Evolutionary conservation across 352 stramenopile genomes (phyloP).

Genomic region (Paralagenidium karlingii): DNA sequence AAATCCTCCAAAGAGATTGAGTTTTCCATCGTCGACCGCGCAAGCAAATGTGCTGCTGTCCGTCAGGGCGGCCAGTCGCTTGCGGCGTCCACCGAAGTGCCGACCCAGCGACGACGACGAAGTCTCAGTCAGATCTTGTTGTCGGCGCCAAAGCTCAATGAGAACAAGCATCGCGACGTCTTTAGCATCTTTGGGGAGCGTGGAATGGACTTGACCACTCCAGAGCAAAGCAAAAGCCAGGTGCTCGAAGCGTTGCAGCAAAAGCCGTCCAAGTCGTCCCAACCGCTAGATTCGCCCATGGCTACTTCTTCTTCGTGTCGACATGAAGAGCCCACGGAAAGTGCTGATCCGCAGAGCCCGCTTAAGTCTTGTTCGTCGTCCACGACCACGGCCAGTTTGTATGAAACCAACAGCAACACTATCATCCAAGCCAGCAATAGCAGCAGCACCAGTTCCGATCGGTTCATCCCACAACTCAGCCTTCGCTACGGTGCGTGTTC

Average conservation of each 20-base stretch:
- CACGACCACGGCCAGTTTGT: slow-evolving; percentile 48
- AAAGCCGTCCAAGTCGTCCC: slow-evolving; percentile 6
- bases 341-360: background rate
- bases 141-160: slow-evolving; percentile 1
- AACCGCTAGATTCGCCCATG: slow-evolving; percentile 6
- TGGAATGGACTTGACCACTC: slow-evolving; percentile 47
- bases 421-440: slow-evolving; percentile 64
- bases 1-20: no score
- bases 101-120: no score
- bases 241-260: no score
- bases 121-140: no score
- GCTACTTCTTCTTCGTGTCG: slow-evolving; percentile 3
- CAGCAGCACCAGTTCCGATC: slow-evolving; percentile 30
- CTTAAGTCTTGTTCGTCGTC: slow-evolving; percentile 18
- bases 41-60: no score
- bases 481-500: slow-evolving; percentile 63
- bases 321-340: slow-evolving; percentile 1
- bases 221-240: background rate
- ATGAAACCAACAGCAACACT: slow-evolving; percentile 57
- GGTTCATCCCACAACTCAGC: slow-evolving; percentile 34
- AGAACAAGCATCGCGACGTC: slow-evolving; percentile 39
- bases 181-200: slow-evolving; percentile 79
- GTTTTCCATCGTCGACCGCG: no score
- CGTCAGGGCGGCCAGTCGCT: no score
- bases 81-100: no score